These are phyloP conservation scores for Cylindrotheca closterium DNA, from an alignment of 108 stramenopile genomes.

Conservation along the genomic window DNA sequence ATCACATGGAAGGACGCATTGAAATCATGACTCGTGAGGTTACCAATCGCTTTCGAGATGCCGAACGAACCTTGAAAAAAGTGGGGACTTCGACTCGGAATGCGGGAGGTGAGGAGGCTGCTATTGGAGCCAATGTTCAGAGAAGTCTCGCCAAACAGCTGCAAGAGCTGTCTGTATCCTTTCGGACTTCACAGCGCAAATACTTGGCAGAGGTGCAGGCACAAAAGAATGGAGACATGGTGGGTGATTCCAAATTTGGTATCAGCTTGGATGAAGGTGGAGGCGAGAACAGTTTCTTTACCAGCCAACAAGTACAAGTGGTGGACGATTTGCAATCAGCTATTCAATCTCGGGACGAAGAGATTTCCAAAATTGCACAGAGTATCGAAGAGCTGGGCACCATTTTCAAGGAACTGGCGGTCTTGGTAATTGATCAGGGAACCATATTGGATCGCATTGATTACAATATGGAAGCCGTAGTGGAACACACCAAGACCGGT, in stretches of 20 bases:
- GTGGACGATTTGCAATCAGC: constrained; percentile 84
- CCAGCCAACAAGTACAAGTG: constrained; percentile 72
- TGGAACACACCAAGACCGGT: constrained; percentile 97
- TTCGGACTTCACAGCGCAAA: constrained; percentile 93
- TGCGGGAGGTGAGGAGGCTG: constrained; percentile 84
- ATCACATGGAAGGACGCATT: constrained; percentile 87
- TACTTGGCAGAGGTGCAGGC: constrained; percentile 91
- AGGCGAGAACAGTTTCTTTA: constrained; percentile 60
- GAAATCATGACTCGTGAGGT: constrained; percentile 84
- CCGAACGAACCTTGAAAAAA: constrained; percentile 77
- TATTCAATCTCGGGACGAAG: constrained; percentile 84
- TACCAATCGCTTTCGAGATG: constrained; percentile 86
- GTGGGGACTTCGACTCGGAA: constrained; percentile 78
- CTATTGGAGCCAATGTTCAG: constrained; percentile 87
- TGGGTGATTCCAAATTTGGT: constrained; percentile 67
- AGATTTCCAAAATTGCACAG: constrained; percentile 94
- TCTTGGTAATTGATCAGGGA: constrained; percentile 99
- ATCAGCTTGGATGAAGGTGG: constrained; percentile 64
- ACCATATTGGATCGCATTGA: constrained; percentile 99
- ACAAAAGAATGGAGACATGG: constrained; percentile 83
- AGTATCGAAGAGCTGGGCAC: constrained; percentile 96
- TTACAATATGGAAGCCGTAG: constrained; percentile 99
- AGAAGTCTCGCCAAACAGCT: constrained; percentile 92
- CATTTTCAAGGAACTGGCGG: constrained; percentile 99
- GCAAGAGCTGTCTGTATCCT: constrained; percentile 87